Conservation (phyloP, 2,329 filamentous ascomycete genomes). For the Xylaria sp. region DNA sequence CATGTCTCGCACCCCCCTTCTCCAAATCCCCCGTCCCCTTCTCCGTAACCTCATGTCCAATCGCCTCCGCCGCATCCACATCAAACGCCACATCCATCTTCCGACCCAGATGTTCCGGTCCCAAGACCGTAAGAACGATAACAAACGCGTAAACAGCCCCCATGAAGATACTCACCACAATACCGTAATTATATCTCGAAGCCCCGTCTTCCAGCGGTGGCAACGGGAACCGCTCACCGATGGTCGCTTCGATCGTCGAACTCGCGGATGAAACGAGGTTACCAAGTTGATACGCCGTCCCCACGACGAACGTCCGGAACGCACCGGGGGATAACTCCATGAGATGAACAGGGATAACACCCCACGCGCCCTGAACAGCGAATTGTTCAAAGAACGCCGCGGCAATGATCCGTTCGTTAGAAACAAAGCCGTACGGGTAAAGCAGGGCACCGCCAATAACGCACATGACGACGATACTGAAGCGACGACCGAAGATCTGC, state of each 20-base stretch:
- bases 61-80: conserved; percentile 43
- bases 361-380: conserved; percentile 73
- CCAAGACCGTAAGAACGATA: conserved; percentile 58
- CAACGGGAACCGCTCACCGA: conserved; percentile 70
- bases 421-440: conserved; percentile 75
- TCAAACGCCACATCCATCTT: conserved; percentile 49
- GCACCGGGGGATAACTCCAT: conserved; percentile 70
- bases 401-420: conserved; percentile 60
- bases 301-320: conserved; percentile 70
- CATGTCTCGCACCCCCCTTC: conserved; percentile 24
- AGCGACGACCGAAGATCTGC: conserved; percentile 63
- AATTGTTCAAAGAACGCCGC: conserved; percentile 82
- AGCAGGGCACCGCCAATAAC: conserved; percentile 67
- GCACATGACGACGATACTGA: conserved; percentile 62
- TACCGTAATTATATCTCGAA: conserved; percentile 65
- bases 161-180: conserved; percentile 89
- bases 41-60: conserved; percentile 35
- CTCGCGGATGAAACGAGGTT: conserved; percentile 66
- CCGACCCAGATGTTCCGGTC: conserved; percentile 49
- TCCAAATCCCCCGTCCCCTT: conserved; percentile 32
- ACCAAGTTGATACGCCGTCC: conserved; percentile 70
- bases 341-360: conserved; percentile 69
- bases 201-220: conserved; percentile 45
- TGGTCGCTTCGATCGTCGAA: conserved; percentile 69
- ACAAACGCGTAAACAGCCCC: conserved; percentile 67